phyloP scores from a whole-genome alignment of 192 early-diverging fungal genomes.

The Lunasporangiospora selenospora region DNA sequence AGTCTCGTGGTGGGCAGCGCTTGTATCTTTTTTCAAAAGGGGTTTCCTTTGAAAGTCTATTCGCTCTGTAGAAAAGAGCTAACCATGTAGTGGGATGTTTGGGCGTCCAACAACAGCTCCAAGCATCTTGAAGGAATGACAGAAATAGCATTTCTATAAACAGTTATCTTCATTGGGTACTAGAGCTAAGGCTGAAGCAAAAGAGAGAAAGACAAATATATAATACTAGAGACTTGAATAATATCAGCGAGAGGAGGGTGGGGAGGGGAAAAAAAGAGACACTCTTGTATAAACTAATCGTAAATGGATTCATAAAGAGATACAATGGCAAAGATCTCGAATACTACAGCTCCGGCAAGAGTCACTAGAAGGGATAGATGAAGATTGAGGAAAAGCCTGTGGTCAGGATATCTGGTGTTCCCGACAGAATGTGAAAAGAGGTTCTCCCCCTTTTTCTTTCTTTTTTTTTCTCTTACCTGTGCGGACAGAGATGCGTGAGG shows the following conservation, averaged over 20 bases:
- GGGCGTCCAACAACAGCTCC: not conserved
- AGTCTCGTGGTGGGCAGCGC: no score
- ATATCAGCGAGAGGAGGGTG: not conserved
- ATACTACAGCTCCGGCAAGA: conserved; percentile 83
- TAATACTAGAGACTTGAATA: not conserved
- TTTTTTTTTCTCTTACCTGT: conserved; percentile 59
- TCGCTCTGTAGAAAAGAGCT: not conserved
- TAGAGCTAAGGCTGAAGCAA: no score
- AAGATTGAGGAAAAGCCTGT: conserved; percentile 6
- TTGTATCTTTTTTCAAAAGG: no score
- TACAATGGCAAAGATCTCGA: conserved; percentile 84
- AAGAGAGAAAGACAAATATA: not conserved
- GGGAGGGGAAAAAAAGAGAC: not conserved
- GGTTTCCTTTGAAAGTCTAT: no score
- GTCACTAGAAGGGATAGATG: conserved; percentile 68
- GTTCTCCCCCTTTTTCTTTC: not conserved
- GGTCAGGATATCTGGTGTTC: not conserved
- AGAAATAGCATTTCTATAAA: not conserved
- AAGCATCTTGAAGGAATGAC: not conserved
- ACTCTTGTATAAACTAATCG: conserved; percentile 12
- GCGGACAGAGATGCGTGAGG: conserved; percentile 84
- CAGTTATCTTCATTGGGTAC: not conserved
- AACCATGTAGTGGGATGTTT: not conserved
- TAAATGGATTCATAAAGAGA: conserved; percentile 66
- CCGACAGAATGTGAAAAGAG: not conserved